These are phyloP conservation scores for Ogataea pini DNA, from an alignment of 805 yeast species.

Conservation along the genomic window DNA sequence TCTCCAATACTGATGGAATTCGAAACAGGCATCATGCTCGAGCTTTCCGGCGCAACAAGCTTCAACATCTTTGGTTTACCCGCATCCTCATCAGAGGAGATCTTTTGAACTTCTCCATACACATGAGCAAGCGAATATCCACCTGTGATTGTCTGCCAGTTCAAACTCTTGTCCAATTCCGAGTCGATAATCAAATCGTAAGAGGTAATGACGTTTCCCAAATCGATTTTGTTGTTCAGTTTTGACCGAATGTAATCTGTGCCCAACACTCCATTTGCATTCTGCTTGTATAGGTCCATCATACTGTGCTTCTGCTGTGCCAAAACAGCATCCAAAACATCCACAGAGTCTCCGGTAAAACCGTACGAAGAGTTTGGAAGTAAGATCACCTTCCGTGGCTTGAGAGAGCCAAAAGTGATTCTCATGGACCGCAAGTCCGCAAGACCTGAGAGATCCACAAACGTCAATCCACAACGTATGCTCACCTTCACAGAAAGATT, in stretches of 20 bases:
- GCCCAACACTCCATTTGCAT: constrained; percentile 18
- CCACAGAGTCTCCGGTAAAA: constrained; percentile 26
- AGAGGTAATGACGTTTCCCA: constrained; percentile 54
- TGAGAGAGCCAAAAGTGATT: constrained; percentile 73
- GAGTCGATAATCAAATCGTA: constrained; percentile 72
- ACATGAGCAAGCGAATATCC: constrained; percentile 83
- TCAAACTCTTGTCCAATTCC: constrained; percentile 54
- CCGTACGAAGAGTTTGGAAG: constrained; percentile 28
- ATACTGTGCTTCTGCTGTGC: constrained; percentile 24
- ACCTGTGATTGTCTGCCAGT: constrained; percentile 85
- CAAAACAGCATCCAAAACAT: constrained; percentile 24
- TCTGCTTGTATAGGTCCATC: constrained; percentile 19
- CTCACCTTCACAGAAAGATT: constrained; percentile 31
- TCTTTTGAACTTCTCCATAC: constrained; percentile 54
- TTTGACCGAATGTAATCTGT: constrained; percentile 34
- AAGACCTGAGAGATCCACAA: constrained; percentile 77
- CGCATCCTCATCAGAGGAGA: constrained; percentile 16
- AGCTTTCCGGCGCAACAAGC: constrained; percentile 16
- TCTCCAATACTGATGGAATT: constrained; percentile 74
- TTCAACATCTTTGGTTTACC: constrained; percentile 11
- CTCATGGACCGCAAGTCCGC: constrained; percentile 82
- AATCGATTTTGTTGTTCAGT: constrained; percentile 43
- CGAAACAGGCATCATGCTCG: constrained; percentile 19
- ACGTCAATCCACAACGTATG: constrained; percentile 71
- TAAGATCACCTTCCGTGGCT: constrained; percentile 72